phyloP scores from a whole-genome alignment of 768 basidiomycete genomes.

The Artomyces pyxidatus region DNA sequence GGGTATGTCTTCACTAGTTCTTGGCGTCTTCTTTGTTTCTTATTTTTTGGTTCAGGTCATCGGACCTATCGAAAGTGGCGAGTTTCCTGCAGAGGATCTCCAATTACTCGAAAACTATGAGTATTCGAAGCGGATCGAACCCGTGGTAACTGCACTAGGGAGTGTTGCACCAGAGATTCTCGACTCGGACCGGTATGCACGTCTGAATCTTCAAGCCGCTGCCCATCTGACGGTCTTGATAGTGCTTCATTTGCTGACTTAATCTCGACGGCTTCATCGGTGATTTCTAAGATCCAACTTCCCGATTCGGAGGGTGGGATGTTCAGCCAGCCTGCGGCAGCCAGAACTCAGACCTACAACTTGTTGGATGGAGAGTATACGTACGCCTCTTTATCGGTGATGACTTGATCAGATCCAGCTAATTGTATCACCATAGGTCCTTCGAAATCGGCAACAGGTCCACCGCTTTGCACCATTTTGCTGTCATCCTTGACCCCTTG shows the following conservation, averaged over 20 bases:
- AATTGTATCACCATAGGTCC: conserved; percentile 34
- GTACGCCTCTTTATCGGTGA: conserved; percentile 33
- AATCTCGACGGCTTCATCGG: conserved; percentile 58
- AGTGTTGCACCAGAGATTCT: conserved; percentile 37
- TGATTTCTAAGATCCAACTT: conserved; percentile 61
- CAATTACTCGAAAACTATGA: conserved; percentile 67
- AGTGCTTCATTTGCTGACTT: conserved; percentile 53
- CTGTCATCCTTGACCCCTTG: conserved; percentile 75
- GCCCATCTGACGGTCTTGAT: background rate
- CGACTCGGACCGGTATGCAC: conserved; percentile 1
- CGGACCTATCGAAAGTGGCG: conserved; percentile 54
- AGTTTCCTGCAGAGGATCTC: conserved; percentile 69
- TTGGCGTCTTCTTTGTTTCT: background rate
- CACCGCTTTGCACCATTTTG: conserved; percentile 62
- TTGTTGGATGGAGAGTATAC: conserved; percentile 53
- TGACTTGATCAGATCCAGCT: conserved; percentile 3
- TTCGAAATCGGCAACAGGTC: conserved; percentile 62
- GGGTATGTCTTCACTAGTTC: conserved; percentile 41
- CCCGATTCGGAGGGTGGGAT: conserved; percentile 68
- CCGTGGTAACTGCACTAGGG: conserved; percentile 59
- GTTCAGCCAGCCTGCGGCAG: conserved; percentile 54
- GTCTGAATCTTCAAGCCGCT: background rate
- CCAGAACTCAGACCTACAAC: conserved; percentile 55
- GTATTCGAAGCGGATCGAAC: conserved; percentile 55
- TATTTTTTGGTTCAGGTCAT: conserved; percentile 45